These are phyloP conservation scores for Magnolia changhungtana DNA, from an alignment of 164 flowering plant species.

Conservation along the genomic window DNA sequence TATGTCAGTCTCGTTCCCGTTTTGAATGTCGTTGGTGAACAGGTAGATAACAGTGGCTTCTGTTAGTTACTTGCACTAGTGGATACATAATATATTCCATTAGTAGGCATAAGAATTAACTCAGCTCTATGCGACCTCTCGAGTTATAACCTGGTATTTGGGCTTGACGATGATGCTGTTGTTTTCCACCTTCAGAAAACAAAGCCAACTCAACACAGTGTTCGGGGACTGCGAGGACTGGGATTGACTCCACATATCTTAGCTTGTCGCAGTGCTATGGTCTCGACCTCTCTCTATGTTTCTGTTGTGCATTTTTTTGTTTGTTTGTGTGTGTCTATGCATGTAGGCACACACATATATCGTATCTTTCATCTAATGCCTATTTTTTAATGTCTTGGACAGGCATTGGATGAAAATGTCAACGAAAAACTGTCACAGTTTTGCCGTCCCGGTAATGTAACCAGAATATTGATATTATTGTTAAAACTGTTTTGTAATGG, in stretches of 20 bases:
- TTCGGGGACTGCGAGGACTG: conserved; percentile 70
- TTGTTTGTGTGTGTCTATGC: not conserved
- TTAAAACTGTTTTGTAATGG: not conserved
- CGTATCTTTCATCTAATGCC: conserved; percentile 2
- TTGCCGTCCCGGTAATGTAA: conserved; percentile 83
- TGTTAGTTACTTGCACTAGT: not conserved
- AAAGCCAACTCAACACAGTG: conserved; percentile 96
- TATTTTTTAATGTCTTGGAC: conserved; percentile 20
- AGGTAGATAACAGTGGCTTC: conserved; percentile 35
- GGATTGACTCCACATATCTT: conserved; percentile 79
- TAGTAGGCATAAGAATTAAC: not conserved
- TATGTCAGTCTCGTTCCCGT: conserved; percentile 99
- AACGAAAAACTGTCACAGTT: conserved; percentile 80
- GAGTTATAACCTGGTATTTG: not conserved
- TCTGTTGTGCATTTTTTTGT: not conserved
- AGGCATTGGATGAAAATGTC: conserved; percentile 79
- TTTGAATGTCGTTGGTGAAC: conserved; percentile 89
- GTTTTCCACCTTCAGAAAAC: conserved; percentile 55
- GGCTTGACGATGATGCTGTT: not conserved
- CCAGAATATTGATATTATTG: not conserved
- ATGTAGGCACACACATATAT: not conserved
- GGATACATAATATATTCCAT: not conserved
- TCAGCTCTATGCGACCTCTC: not conserved
- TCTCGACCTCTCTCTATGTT: conserved; percentile 27
- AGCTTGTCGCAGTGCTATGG: conserved; percentile 86